Evolutionary conservation across 2,329 filamentous ascomycete genomes (phyloP).

Genomic region (Magnaporthiopsis rhizophila): DNA sequence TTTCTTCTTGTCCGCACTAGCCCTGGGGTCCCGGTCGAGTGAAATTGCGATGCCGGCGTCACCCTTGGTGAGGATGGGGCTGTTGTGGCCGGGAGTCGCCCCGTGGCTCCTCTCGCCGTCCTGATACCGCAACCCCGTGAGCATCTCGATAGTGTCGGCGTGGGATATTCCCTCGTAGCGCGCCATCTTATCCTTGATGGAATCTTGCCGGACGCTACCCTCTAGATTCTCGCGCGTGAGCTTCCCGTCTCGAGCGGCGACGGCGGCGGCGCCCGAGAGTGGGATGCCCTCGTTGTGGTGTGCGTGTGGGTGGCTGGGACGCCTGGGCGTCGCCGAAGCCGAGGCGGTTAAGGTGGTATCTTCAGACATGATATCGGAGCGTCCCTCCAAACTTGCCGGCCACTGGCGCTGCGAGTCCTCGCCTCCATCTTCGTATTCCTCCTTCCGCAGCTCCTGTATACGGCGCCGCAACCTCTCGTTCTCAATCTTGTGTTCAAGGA

Average conservation of each 20-base stretch:
- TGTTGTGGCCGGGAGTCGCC: constrained; percentile 78
- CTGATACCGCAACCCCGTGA: constrained; percentile 79
- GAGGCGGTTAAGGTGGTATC: constrained; percentile 28
- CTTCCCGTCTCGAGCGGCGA: constrained; percentile 24
- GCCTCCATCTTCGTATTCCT: constrained; percentile 76
- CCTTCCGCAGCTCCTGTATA: constrained; percentile 75
- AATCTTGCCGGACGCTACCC: constrained; percentile 59
- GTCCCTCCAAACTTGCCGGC: constrained; percentile 48
- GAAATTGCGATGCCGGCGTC: constrained; percentile 83
- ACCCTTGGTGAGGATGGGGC: constrained; percentile 72
- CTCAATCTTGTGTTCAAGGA: constrained; percentile 93
- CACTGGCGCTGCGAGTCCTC: constrained; percentile 58
- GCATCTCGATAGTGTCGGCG: constrained; percentile 83
- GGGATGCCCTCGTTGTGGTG: not conserved
- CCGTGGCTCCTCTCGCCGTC: constrained; percentile 84
- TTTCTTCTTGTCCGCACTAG: constrained; percentile 66
- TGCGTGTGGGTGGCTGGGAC: constrained; percentile 1
- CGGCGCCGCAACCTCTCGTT: constrained; percentile 80
- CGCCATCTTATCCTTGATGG: constrained; percentile 77
- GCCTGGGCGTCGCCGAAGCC: constrained; percentile 11
- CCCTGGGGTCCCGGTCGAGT: constrained; percentile 47
- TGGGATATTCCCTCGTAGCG: constrained; percentile 68
- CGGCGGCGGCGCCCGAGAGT: not conserved
- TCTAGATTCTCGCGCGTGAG: constrained; percentile 74
- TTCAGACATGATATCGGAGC: constrained; percentile 47